Evolutionary conservation across 345 rosid genomes (phyloP).

Genomic region (Acer campestre): DNA sequence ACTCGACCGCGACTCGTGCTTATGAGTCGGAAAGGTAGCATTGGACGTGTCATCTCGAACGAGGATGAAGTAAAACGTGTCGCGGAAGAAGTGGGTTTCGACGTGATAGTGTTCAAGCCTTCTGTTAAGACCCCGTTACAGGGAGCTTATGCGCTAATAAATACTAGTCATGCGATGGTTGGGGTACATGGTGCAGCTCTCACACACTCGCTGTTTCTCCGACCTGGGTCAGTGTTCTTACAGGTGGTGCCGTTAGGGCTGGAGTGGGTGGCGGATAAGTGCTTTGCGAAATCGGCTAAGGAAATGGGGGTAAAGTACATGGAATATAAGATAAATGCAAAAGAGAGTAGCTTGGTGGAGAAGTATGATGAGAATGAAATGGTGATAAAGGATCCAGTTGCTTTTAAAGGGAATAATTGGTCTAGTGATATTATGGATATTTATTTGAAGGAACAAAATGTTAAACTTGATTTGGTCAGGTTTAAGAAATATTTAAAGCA

Average conservation of each 20-base stretch:
- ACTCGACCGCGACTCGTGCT: conserved; percentile 34
- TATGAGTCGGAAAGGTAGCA: conserved; percentile 21
- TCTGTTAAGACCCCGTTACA: conserved; percentile 23
- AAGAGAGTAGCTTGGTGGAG: conserved; percentile 55
- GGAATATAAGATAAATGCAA: conserved; percentile 37
- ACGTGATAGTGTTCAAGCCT: conserved; percentile 43
- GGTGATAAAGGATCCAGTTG: conserved; percentile 49
- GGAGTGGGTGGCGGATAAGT: conserved; percentile 44
- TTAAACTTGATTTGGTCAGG: conserved; percentile 44
- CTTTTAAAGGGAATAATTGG: conserved; percentile 42
- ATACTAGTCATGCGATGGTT: conserved; percentile 54
- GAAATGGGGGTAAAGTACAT: conserved; percentile 49
- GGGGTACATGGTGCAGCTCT: conserved; percentile 73
- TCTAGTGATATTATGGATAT: conserved; percentile 41
- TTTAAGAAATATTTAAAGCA: conserved; percentile 43
- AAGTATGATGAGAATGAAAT: conserved; percentile 43
- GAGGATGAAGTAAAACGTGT: conserved; percentile 23
- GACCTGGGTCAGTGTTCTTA: conserved; percentile 47
- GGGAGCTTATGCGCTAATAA: conserved; percentile 39
- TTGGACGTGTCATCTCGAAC: conserved; percentile 43
- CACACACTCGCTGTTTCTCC: conserved; percentile 55
- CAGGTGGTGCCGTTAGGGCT: conserved; percentile 60
- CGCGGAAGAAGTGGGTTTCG: conserved; percentile 49
- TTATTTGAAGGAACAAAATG: conserved; percentile 63
- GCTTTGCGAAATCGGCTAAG: conserved; percentile 40